A percentile compares a stretch with the other conserved stretches of the same genome.
Evolutionary conservation across 345 rosid species (phyloP).

Genomic region (Eucalyptus brandiana): DNA sequence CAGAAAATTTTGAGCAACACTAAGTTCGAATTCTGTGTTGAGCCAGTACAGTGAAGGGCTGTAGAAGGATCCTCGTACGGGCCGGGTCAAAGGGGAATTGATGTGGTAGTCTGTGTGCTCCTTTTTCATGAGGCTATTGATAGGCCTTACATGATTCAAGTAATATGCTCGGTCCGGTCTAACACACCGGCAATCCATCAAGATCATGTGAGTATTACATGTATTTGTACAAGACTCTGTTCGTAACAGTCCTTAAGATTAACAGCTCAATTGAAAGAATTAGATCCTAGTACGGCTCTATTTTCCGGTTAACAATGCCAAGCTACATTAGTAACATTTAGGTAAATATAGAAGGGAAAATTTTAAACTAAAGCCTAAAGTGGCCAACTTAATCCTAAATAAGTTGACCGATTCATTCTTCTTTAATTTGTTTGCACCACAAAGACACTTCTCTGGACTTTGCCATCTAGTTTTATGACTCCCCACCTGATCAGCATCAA

Average conservation of each 20-base stretch:
- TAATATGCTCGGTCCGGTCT: not conserved
- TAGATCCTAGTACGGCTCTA: not conserved
- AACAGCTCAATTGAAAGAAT: not conserved
- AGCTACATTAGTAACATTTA: not conserved
- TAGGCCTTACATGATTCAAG: not conserved
- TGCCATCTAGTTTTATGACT: not conserved
- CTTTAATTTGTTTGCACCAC: not conserved
- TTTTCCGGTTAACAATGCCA: not conserved
- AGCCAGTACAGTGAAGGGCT: not conserved
- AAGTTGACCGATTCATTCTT: not conserved
- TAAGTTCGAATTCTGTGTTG: not conserved
- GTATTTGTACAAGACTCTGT: not conserved
- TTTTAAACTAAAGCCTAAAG: not conserved
- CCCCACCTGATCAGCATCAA: not conserved
- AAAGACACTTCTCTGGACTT: not conserved
- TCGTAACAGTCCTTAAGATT: not conserved
- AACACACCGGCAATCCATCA: not conserved
- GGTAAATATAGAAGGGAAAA: not conserved
- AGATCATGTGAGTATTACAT: not conserved
- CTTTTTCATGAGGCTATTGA: not conserved
- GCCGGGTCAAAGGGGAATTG: not conserved
- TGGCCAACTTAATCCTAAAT: not conserved
- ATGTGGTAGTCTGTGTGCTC: not conserved
- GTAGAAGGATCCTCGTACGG: not conserved
- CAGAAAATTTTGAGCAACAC: not conserved